Conservation (phyloP, 345 rosid genomes). For the Syzygium jambos region DNA sequence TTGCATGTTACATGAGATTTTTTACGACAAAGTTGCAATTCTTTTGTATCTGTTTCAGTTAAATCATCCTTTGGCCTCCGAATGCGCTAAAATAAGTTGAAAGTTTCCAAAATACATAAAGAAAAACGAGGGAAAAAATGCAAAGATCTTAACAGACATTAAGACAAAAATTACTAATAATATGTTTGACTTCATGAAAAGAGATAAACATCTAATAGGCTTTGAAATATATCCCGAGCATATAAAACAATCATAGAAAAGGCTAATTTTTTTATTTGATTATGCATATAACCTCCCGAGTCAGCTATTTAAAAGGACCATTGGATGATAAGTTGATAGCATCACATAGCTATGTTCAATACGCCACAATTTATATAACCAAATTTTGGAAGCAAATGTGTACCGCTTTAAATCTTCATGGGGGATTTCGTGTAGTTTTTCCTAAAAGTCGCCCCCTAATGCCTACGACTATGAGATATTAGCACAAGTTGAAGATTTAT, state of each 20-base stretch:
- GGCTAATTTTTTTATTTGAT: too few relatives aligned
- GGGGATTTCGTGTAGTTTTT: not conserved
- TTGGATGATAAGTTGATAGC: fast-evolving
- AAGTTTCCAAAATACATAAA: not conserved
- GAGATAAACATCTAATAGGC: not conserved
- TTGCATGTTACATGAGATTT: not conserved
- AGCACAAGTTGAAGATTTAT: not conserved
- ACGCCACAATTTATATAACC: not conserved
- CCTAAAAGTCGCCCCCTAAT: fast-evolving
- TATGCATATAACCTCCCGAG: not conserved
- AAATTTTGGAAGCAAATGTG: not conserved
- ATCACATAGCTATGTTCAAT: not conserved
- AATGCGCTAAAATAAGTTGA: fast-evolving
- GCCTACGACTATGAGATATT: fast-evolving
- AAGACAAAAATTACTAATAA: too few relatives aligned
- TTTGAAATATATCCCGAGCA: not conserved
- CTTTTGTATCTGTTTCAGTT: not conserved
- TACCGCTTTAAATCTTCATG: not conserved
- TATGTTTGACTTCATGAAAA: fast-evolving
- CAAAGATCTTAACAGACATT: fast-evolving
- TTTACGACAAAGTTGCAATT: not conserved
- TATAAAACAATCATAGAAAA: too few relatives aligned
- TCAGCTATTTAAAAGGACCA: not conserved
- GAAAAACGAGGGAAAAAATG: not conserved
- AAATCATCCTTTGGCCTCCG: not conserved